A percentile compares a stretch with the other conserved stretches of the same genome.
Conservation (phyloP, 1,284 basidiomycete species). For the Rhodofomes roseus region DNA sequence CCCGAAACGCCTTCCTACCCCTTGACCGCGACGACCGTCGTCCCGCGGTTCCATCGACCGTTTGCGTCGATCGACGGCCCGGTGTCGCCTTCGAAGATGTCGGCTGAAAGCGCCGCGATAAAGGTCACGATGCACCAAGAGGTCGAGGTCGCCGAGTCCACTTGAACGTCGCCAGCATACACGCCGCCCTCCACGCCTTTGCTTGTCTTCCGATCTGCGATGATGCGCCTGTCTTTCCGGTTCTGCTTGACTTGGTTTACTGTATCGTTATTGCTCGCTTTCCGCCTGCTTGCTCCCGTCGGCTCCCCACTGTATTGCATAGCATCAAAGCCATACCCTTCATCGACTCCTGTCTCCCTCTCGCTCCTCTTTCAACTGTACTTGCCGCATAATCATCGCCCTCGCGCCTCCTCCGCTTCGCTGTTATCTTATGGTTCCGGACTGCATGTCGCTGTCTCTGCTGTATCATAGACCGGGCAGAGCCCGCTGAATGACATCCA, state of each 20-base stretch:
- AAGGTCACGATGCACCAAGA: conserved; percentile 8
- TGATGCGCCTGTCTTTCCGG: background rate
- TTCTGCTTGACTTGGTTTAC: background rate
- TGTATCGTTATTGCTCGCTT: conserved; percentile 10
- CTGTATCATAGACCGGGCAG: conserved; percentile 1
- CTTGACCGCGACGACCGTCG: background rate
- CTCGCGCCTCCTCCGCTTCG: background rate
- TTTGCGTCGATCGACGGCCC: conserved; percentile 9
- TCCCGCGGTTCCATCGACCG: conserved; percentile 12
- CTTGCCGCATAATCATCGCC: background rate
- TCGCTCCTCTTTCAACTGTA: background rate
- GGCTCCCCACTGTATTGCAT: background rate
- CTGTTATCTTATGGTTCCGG: background rate
- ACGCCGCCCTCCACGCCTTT: background rate
- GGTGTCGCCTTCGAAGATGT: background rate
- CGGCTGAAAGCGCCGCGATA: conserved; percentile 1
- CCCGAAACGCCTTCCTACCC: conserved; percentile 1
- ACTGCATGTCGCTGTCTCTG: background rate
- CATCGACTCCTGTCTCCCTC: background rate
- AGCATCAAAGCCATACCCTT: background rate
- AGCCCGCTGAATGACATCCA: background rate
- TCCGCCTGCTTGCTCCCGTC: background rate
- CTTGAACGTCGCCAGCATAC: background rate
- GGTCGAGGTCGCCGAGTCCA: background rate
- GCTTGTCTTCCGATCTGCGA: background rate